These are phyloP conservation scores for Dissophora ornata DNA, from an alignment of 192 early-diverging fungal genomes.

Conservation along the genomic window DNA sequence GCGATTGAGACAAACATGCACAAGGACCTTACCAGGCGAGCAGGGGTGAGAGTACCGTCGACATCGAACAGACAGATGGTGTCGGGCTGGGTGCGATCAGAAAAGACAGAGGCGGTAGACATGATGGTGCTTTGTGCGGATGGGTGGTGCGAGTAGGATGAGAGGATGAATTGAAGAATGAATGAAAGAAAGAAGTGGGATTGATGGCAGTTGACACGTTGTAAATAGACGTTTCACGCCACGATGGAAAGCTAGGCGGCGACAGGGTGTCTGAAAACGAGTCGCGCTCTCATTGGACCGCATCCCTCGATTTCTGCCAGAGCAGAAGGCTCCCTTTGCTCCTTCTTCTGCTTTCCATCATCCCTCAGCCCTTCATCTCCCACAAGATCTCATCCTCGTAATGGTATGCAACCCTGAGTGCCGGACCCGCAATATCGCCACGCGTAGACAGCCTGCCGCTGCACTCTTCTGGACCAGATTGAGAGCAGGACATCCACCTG, in stretches of 20 bases:
- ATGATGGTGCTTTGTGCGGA: not conserved
- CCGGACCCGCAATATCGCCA: too few species aligned
- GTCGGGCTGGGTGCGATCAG: slow-evolving; percentile 77
- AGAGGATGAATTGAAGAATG: not conserved
- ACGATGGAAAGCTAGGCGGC: too few species aligned
- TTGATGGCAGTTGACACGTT: too few species aligned
- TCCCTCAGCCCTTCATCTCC: not conserved
- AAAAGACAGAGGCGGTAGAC: slow-evolving; percentile 35
- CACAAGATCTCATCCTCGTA: not conserved
- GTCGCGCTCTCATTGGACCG: not conserved
- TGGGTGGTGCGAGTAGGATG: not conserved
- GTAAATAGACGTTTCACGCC: too few species aligned
- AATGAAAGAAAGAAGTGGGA: not conserved
- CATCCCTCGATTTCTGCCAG: too few species aligned
- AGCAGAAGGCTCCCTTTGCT: too few species aligned
- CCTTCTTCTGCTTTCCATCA: not conserved
- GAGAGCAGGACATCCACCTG: too few species aligned
- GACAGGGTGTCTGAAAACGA: not conserved
- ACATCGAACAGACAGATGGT: slow-evolving; percentile 96
- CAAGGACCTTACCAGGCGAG: slow-evolving; percentile 78
- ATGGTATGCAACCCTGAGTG: slow-evolving; percentile 5
- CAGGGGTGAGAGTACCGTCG: slow-evolving; percentile 96
- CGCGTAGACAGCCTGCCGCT: too few species aligned
- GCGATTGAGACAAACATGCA: too few species aligned
- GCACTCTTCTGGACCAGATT: too few species aligned